Evolutionary conservation across 2,329 filamentous ascomycete genomes (phyloP).

Genomic region (Trichoderma endophyticum): DNA sequence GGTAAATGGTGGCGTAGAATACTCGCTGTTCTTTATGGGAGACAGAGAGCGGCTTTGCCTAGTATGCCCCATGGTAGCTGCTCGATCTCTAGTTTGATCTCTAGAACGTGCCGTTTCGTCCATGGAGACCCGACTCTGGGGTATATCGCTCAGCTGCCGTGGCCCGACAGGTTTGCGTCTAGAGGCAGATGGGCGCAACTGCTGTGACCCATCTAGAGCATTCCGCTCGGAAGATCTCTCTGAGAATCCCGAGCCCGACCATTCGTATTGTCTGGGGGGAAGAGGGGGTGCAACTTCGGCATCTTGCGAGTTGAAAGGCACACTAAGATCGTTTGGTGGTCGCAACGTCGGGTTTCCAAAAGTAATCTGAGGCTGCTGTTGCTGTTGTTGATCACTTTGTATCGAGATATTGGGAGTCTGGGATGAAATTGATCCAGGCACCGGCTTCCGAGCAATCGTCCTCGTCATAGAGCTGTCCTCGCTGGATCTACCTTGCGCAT

Average conservation of each 20-base stretch:
- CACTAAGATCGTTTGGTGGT: constrained; percentile 17
- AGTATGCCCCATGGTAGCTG: background rate
- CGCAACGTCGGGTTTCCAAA: background rate
- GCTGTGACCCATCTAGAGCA: constrained; percentile 18
- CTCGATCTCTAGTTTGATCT: background rate
- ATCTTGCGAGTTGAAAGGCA: constrained; percentile 24
- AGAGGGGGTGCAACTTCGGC: constrained; percentile 19
- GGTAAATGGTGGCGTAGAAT: constrained; percentile 42
- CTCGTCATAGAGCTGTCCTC: constrained; percentile 41
- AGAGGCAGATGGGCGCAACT: constrained; percentile 22
- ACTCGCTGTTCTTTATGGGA: constrained; percentile 34
- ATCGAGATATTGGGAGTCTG: constrained; percentile 27
- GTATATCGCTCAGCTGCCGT: constrained; percentile 17
- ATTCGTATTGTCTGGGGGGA: constrained; percentile 17
- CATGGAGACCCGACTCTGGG: background rate
- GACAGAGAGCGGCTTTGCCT: constrained; percentile 35
- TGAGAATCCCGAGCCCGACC: constrained; percentile 17
- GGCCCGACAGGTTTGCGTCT: constrained; percentile 31
- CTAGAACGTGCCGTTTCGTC: background rate
- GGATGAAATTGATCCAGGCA: constrained; percentile 38
- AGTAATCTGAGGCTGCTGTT: background rate
- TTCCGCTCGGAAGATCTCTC: constrained; percentile 1
- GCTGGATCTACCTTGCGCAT: constrained; percentile 40
- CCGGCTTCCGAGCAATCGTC: constrained; percentile 53
- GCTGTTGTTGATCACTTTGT: constrained; percentile 2